Conservation (phyloP, 1,284 basidiomycete genomes). For the Tilletia caries region DNA sequence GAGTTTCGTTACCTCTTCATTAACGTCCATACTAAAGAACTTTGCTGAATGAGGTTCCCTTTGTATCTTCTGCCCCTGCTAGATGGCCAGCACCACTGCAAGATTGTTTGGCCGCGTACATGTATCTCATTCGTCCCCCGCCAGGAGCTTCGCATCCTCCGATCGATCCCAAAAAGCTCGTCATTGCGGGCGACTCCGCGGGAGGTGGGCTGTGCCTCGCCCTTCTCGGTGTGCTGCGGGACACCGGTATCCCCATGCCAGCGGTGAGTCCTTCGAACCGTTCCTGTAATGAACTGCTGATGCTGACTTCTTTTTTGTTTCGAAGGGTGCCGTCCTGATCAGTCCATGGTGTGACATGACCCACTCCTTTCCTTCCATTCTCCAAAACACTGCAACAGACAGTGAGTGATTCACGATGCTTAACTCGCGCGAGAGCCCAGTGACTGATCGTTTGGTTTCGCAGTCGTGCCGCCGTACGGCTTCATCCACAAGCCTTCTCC, state of each 20-base stretch:
- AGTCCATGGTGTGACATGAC: conserved; percentile 80
- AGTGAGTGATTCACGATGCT: conserved; percentile 56
- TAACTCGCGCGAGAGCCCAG: not conserved
- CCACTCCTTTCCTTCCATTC: conserved; percentile 86
- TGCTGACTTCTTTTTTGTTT: not conserved
- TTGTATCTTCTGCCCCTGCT: conserved; percentile 55
- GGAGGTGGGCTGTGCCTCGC: conserved; percentile 84
- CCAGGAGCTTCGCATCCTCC: conserved; percentile 61
- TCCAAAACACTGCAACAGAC: conserved; percentile 73
- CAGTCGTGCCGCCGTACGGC: conserved; percentile 61
- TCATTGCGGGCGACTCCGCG: conserved; percentile 84
- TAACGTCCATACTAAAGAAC: not conserved
- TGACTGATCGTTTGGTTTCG: not conserved
- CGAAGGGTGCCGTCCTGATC: conserved; percentile 40
- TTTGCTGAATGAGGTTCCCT: no score
- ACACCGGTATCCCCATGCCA: conserved; percentile 74
- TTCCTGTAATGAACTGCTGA: not conserved
- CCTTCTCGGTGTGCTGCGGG: conserved; percentile 85
- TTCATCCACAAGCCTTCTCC: conserved; percentile 52
- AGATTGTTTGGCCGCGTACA: conserved; percentile 77
- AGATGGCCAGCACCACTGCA: conserved; percentile 90
- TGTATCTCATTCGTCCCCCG: conserved; percentile 71
- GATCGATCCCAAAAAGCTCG: conserved; percentile 75
- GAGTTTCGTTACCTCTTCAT: not conserved
- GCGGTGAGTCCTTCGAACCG: conserved; percentile 59